These are phyloP conservation scores for Calcarisporium arbuscula DNA, from an alignment of 2,329 filamentous ascomycete species.

Conservation along the genomic window DNA sequence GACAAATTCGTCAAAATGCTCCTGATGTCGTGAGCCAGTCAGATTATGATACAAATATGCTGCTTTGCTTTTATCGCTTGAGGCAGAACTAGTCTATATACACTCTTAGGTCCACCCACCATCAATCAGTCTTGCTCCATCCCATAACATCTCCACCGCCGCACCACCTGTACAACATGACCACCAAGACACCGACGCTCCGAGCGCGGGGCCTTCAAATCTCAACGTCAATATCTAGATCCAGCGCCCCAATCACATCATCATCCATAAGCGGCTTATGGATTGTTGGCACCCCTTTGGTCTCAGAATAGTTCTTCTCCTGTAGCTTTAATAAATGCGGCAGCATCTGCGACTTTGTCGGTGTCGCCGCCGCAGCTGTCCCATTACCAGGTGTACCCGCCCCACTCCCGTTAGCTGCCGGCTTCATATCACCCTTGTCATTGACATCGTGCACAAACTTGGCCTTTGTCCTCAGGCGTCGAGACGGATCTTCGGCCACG, in stretches of 20 bases:
- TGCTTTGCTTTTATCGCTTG: no score
- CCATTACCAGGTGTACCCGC: conserved; percentile 46
- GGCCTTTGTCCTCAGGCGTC: conserved; percentile 59
- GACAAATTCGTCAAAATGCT: no score
- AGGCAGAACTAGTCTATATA: no score
- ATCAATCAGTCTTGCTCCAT: no score
- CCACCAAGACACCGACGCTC: no score
- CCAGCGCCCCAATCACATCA: conserved; percentile 83
- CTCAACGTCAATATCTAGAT: conserved; percentile 88
- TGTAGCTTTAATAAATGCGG: conserved; percentile 49
- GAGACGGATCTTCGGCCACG: conserved; percentile 51
- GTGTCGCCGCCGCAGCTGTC: conserved; percentile 43
- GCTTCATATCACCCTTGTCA: conserved; percentile 36
- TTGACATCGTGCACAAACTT: conserved; percentile 63
- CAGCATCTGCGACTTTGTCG: conserved; percentile 36
- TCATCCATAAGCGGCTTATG: conserved; percentile 82
- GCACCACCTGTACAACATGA: no score
- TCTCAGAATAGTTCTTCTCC: conserved; percentile 46
- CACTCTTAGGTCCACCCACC: no score
- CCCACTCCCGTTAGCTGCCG: conserved; percentile 43
- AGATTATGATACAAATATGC: no score
- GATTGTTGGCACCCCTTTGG: conserved; percentile 59
- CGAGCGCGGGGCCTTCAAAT: conserved; percentile 42
- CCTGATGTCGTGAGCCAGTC: no score
- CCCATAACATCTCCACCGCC: no score